phyloP scores from a whole-genome alignment of 163 green algal genomes.

The Chloromonas sp. region DNA sequence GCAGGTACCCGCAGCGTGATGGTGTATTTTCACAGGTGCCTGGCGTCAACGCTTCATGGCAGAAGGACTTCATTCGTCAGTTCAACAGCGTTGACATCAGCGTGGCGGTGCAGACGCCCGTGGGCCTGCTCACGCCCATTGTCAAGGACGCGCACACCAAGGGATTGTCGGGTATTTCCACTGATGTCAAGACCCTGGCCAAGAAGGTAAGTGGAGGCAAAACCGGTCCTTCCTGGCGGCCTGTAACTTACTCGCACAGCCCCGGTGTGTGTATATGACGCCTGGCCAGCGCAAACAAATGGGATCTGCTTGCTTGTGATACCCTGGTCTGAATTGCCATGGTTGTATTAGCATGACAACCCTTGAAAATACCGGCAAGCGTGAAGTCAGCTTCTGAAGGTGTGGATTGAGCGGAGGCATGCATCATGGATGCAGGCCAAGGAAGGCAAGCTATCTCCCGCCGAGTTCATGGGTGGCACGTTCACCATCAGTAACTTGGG shows the following conservation, averaged over 20 bases:
- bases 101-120: slow-evolving; percentile 77
- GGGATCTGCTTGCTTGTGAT: too few relatives aligned
- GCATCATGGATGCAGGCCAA: slow-evolving; percentile 53
- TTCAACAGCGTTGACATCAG: slow-evolving; percentile 87
- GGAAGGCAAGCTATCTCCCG: slow-evolving; percentile 79
- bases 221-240: too few relatives aligned
- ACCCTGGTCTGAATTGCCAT: too few relatives aligned
- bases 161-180: slow-evolving; percentile 73
- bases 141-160: slow-evolving; percentile 76
- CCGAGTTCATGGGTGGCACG: slow-evolving; percentile 87
- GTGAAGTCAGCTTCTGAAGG: too few relatives aligned
- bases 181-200: slow-evolving; percentile 81
- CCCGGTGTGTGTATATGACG: too few relatives aligned
- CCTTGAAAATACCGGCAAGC: too few relatives aligned
- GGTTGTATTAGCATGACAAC: too few relatives aligned
- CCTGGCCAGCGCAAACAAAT: too few relatives aligned
- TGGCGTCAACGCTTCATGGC: slow-evolving; percentile 87
- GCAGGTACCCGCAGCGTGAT: too few relatives aligned
- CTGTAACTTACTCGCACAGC: too few relatives aligned
- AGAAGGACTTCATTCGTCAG: slow-evolving; percentile 84
- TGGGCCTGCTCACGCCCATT: slow-evolving; percentile 88
- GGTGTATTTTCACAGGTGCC: slow-evolving; percentile 11
- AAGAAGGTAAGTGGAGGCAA: slow-evolving; percentile 43
- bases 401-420: too few relatives aligned
- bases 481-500: slow-evolving; percentile 97